Base-by-base conservation (phyloP, 2,329 filamentous ascomycete species). In the Penicillium freii region DNA sequence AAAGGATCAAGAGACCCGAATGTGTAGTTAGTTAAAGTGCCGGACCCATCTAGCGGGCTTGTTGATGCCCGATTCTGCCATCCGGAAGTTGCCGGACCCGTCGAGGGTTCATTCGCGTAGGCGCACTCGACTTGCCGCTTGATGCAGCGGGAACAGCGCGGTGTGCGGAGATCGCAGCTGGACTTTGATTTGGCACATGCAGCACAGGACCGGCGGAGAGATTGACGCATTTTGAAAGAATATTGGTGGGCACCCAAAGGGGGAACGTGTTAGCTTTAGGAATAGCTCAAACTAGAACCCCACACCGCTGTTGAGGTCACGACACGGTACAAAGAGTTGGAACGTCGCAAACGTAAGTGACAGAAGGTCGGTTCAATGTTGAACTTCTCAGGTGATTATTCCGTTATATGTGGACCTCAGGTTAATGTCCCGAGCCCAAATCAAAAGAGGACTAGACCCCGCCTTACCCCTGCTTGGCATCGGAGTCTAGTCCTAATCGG, bases 171-270 rank as follows among this genome's bases (percentile, higher is more conserved):
- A 64, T 85, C 82, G 68, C 83, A 85, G 57, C 80, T 78, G 60
- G 81, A 77, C 63, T 85, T 85, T 5, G 80, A 76, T 64, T 77
- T 83, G 42, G 81, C 82, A 64, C 83, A 85, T 17, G 82, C 78
- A 62, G 75, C 74, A 71, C 83, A 85, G 9, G 83, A 84, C 62
- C 83, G 73, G 43, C 83, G 81, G 55, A 85, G 81, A n/a, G 81
- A 83, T 61, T 72, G 74, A 67, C 78, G 81, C 82, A 85, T 85
- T 57, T 59, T 69, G 52, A 29, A 55, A 39, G 31, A n/a, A 39
- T 19, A 42, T 25, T 44, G 31, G 38, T 48, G 44, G 42, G 48
- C 36, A 43, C 31, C 21, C 25, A 42, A 49, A 34, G 23, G n/a
- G 44, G 11, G 44, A 15, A 29, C 17, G 39, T 38, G 38, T 42